Conservation (phyloP, 768 basidiomycete genomes). For the Auricularia cornea region DNA sequence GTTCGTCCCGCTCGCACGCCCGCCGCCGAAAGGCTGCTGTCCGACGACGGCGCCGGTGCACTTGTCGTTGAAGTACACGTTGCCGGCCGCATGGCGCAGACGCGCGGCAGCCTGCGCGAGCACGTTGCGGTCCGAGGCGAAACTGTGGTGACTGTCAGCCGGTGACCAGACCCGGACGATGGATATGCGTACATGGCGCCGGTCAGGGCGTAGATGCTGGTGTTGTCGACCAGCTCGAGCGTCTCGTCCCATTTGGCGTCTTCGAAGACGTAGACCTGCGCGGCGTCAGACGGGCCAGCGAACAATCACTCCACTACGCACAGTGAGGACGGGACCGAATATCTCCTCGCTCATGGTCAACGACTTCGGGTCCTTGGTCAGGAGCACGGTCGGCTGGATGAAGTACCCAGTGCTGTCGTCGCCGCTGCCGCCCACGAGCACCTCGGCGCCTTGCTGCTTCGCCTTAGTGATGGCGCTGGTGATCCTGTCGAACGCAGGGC, state of each 20-base stretch:
- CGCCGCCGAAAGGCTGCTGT: slow-evolving; percentile 97
- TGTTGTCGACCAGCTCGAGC: slow-evolving; percentile 75
- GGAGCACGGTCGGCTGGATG: slow-evolving; percentile 88
- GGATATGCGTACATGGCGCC: slow-evolving; percentile 88
- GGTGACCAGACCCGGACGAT: too few relatives aligned
- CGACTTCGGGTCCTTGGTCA: slow-evolving; percentile 82
- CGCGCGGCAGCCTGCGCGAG: slow-evolving; percentile 72
- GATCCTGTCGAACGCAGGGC: slow-evolving; percentile 85
- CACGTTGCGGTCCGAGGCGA: slow-evolving; percentile 72
- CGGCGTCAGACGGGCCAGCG: not conserved
- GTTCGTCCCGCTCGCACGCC: slow-evolving; percentile 88
- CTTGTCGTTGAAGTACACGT: slow-evolving; percentile 97
- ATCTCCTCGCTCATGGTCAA: slow-evolving; percentile 92
- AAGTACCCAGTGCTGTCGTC: slow-evolving; percentile 92
- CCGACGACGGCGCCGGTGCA: slow-evolving; percentile 98
- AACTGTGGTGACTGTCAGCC: too few relatives aligned
- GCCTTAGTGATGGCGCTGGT: slow-evolving; percentile 76
- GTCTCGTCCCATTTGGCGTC: slow-evolving; percentile 83
- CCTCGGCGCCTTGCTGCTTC: slow-evolving; percentile 79
- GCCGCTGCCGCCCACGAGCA: slow-evolving; percentile 76
- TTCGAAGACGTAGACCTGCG: slow-evolving; percentile 77
- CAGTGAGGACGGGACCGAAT: slow-evolving; percentile 93
- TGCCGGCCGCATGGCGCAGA: slow-evolving; percentile 87
- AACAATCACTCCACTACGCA: slow-evolving; percentile 22
- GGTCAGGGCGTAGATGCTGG: slow-evolving; percentile 87